Percentiles rank a stretch among this genome's conserved stretches.
Evolutionary conservation across 805 yeast genomes (phyloP).

Genomic region (Pachysolen tannophilus): DNA sequence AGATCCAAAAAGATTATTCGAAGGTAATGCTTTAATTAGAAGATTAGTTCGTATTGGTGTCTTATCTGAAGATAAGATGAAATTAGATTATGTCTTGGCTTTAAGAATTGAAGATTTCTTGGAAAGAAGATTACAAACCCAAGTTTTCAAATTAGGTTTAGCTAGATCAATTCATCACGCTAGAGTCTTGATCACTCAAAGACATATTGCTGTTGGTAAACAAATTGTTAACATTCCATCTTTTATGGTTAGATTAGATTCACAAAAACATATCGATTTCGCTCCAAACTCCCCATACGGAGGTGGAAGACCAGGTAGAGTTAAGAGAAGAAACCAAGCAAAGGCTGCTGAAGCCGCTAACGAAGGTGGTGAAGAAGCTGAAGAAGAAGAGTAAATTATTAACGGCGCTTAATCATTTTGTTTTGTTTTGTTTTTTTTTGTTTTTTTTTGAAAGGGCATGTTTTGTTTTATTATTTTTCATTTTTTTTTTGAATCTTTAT

Average conservation of each 20-base stretch:
- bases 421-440: slow-evolving; percentile 2
- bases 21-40: slow-evolving; percentile 99
- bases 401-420: neutral
- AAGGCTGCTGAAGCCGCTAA: slow-evolving; percentile 60
- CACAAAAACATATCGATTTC: slow-evolving; percentile 99
- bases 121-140: slow-evolving; percentile 99
- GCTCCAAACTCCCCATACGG: slow-evolving; percentile 99
- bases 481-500: neutral
- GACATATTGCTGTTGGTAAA: slow-evolving; percentile 99
- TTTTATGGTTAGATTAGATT: slow-evolving; percentile 99
- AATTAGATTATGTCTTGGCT: slow-evolving; percentile 99
- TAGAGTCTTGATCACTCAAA: slow-evolving; percentile 95
- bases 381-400: slow-evolving; percentile 42
- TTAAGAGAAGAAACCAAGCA: slow-evolving; percentile 86
- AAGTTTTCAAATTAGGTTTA: slow-evolving; percentile 98
- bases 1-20: slow-evolving; percentile 99
- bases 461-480: neutral
- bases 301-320: slow-evolving; percentile 99
- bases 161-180: slow-evolving; percentile 99
- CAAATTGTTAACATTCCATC: slow-evolving; percentile 98
- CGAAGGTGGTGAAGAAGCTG: slow-evolving; percentile 69
- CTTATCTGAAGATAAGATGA: slow-evolving; percentile 98
- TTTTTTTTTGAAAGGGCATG: neutral
- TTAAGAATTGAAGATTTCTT: slow-evolving; percentile 97
- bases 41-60: slow-evolving; percentile 99